Base-by-base conservation (phyloP, 2,329 filamentous ascomycete genomes). In the Trichoderma arundinaceum region DNA sequence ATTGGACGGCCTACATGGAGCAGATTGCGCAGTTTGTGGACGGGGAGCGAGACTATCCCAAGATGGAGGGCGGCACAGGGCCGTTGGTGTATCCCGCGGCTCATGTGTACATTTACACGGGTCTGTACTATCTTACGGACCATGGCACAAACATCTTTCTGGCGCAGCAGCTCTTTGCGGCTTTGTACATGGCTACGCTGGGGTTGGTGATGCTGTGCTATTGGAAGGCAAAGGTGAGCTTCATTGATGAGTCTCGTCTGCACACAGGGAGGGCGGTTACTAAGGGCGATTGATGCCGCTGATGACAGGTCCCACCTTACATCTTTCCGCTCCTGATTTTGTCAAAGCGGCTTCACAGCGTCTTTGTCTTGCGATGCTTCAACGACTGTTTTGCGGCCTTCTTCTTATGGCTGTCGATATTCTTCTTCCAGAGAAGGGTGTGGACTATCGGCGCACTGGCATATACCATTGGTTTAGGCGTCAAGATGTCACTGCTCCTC, bases 1-100 rank as follows among this genome's bases (percentile, higher is more conserved):
- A 99, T 79, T 99, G 94, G 94, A 86, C 85, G 66, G 92, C 95
- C 0, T 99, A 99, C 78, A 98, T 99, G 94, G 86, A 97, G 76
- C 95, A 99, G 74, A 84, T 98, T 51, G 80, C 85, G 46, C 88
- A 94, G 71, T 95, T 90, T 74, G 80, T 94, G 52, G 83, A 86
- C 17, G 95, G 95, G 73, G 94, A 98, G 81, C 88, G 91, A 75
- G 90, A 97, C 78, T 99, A 99, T 77, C 87, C 87, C 67, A 85
- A 88, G 66, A 94, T 99, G 75, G 86, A 90, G 74, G 95, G 95
- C 71, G 90, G 88, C 67, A 99, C 95, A 0, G 95, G 95, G 0
- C 95, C 95, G 3, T 84, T 98, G 58, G 95, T 99, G 67, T 99
- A 99, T 79, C 95, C 95, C 19, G 95, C 92, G 41, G 91, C 89